Evolutionary conservation across 805 yeast genomes (phyloP), one percentile per base, ranked within the genome.

Genomic region (Groenewaldozyma salmanticensis): DNA sequence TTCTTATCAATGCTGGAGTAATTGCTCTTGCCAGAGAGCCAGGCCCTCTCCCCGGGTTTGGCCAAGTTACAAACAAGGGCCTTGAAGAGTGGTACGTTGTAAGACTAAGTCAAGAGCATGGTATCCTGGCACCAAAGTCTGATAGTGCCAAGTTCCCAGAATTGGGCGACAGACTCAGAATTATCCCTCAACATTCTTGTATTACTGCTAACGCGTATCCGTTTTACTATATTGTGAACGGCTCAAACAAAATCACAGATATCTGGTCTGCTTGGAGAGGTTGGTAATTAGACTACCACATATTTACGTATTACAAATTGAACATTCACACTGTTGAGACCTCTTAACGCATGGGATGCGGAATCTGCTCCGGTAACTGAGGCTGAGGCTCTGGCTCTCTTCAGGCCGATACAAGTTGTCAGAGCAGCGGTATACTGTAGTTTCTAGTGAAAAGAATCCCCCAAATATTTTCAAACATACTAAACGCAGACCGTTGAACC

Each of bases 31-130:
- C 82, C 1, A 67, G 82, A 53, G 94, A 83, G 54, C 58, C 64
- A 2, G 75, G 83, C 1, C 74, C 77, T 1, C 52, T 66, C 16
- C 72, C 76, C 15, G 90, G 90, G 0, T 69, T 59, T 53, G 90
- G 88, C 2, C 51, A 58, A n/a, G 59, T 76, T 1, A 41, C 58
- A 21, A 49, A 51, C 1, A 70, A 72, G 1, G 49, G 59, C 11
- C 63, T 64, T 1, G 73, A 65, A 50, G 62, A 68, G 35, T 82
- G 88, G 88, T 57, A 60, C 36, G 75, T 83, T 9, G 81, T 76
- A 27, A 67, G 87, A 49, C 58, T 83, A 36, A 75, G 83, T 42
- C 92, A 83, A 57, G 94, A 83, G 52, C 94, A 83, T 54, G 94
- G 92, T 7, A 77, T 83, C 32, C 59, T 82, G 37, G 65, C 62